These are phyloP conservation scores for Penicillium arizonense DNA, from an alignment of 495 filamentous ascomycete species.

Conservation along the genomic window DNA sequence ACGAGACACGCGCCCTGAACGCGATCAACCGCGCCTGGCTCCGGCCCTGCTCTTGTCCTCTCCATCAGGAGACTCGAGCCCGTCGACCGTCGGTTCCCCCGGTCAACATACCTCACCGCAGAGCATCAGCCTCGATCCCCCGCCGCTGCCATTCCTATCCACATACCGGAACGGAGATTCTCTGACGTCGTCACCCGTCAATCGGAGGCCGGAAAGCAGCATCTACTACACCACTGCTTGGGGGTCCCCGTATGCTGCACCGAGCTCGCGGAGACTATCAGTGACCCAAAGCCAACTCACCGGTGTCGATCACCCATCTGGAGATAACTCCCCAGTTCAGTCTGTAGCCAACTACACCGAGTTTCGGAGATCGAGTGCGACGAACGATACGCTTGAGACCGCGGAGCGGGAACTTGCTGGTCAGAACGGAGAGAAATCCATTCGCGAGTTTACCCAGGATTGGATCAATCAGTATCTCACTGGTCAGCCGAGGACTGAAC, in stretches of 20 bases:
- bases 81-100: conserved; percentile 36
- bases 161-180: conserved; percentile 37
- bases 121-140: conserved; percentile 32
- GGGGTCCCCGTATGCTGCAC: conserved; percentile 70
- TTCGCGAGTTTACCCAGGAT: conserved; percentile 67
- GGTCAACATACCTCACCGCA: conserved; percentile 28
- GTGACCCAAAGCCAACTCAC: conserved; percentile 43
- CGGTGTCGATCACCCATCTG: conserved; percentile 33
- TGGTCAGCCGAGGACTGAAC: conserved; percentile 58
- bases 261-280: conserved; percentile 48
- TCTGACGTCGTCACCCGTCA: conserved; percentile 41
- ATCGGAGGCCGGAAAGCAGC: conserved; percentile 43
- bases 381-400: conserved; percentile 20
- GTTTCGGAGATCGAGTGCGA: conserved; percentile 47
- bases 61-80: conserved; percentile 40
- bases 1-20: conserved; percentile 25
- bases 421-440: conserved; percentile 42
- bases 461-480: conserved; percentile 76
- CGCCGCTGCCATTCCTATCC: conserved; percentile 34
- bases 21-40: conserved; percentile 34
- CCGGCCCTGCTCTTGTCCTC: conserved; percentile 33
- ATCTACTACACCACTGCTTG: conserved; percentile 65
- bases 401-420: conserved; percentile 24
- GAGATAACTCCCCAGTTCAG: conserved; percentile 38
- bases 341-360: conserved; percentile 52